Evolutionary conservation across 345 rosid genomes (phyloP).

Genomic region (Arabis hirsuta): DNA sequence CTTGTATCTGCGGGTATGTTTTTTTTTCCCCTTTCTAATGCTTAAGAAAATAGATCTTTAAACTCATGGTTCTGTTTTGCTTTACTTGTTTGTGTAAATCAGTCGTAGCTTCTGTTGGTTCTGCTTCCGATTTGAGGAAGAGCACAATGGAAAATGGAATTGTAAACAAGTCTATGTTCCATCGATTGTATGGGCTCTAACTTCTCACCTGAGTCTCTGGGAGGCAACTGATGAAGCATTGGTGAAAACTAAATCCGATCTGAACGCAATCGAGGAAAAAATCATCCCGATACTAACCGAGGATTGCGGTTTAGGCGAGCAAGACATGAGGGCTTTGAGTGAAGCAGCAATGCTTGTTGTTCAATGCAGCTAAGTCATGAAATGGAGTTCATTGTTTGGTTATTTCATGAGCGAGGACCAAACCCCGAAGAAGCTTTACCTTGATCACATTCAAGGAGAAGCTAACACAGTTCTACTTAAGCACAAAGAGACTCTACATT

Average conservation of each 20-base stretch:
- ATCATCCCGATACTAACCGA: background rate
- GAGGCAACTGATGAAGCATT: background rate
- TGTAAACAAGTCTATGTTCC: background rate
- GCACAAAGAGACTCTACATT: background rate
- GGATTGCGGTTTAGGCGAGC: background rate
- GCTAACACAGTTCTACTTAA: background rate
- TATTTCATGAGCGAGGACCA: conserved; percentile 8
- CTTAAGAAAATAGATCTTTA: background rate
- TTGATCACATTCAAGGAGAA: background rate
- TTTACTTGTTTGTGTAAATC: background rate
- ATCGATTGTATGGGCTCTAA: background rate
- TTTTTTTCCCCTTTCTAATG: background rate
- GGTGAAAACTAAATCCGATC: background rate
- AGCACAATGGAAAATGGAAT: background rate
- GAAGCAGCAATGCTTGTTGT: conserved; percentile 13
- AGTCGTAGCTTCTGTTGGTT: conserved; percentile 16
- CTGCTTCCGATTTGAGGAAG: conserved; percentile 14
- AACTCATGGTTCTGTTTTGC: background rate
- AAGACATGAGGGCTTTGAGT: background rate
- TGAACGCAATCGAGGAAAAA: background rate
- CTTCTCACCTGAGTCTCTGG: background rate
- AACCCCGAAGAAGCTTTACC: conserved; percentile 15
- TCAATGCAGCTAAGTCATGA: conserved; percentile 25
- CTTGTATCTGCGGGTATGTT: conserved; percentile 37
- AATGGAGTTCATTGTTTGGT: conserved; percentile 32